Base-by-base conservation (phyloP, 768 basidiomycete species). In the Suillus discolor region DNA sequence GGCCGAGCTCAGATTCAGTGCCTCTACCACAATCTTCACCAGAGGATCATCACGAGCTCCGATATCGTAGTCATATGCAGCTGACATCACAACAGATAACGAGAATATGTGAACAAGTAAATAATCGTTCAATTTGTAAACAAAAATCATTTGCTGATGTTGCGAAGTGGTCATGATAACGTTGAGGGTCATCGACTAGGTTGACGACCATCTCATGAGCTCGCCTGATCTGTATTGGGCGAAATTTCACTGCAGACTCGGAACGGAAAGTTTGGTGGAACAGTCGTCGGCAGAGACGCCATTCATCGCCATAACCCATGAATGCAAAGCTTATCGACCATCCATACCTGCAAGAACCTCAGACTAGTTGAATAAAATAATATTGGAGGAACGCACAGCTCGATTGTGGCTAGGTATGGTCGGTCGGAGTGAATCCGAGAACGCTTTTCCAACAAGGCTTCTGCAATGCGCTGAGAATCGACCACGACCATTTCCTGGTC, bases 231-330 rank as follows among this genome's bases (percentile, higher is more conserved):
- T 78, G 72, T 18, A 72, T 63, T 18, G 72, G 70, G 44, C 71
- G 68, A 57, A 74, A 77, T 3, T 65, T 65, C 0, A 61, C 15
- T n/a, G 71, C 62, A 60, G 78, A 67, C 13, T 75, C 75, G 16
- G 75, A 67, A 60, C 79, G 76, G 63, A 81, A 80, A 61, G 76
- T 77, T 59, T 80, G 78, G 68, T 79, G 77, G 64, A 81, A 81
- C 25, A 72, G 66, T 53, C 75, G 72, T 54, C 80, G 71, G 67
- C 77, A 78, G 12, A 70, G 68, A 47, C 79, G 77, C 61, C 59
- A 65, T 28, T 65, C 41, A 23, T 65, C 59, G 7, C 61, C 51
- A 54, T 65, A 65, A 5, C 2, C 5, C 11, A 31, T 9, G 41
- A 65, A 65, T 23, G 8, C 51, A 34, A 65, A 65, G 34, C 54